Percentiles rank a stretch among this genome's conserved stretches.
Conservation (phyloP, 2,329 filamentous ascomycete species). For the Lecanoromycetidae sp. region DNA sequence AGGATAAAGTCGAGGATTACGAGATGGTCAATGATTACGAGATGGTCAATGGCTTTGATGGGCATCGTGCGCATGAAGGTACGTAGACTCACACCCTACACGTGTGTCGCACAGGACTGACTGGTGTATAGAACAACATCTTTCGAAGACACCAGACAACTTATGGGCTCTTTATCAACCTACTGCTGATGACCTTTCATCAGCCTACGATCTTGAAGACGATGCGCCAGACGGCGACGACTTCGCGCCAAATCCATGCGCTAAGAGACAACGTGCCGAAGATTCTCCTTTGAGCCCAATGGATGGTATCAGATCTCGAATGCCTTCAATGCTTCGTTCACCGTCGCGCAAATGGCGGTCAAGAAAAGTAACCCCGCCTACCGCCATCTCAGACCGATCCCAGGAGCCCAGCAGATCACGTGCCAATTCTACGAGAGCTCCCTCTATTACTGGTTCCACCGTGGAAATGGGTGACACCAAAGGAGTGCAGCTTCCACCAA, state of each 20-base stretch:
- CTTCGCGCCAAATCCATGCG: constrained; percentile 24
- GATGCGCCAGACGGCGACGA: constrained; percentile 57
- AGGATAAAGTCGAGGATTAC: constrained; percentile 56
- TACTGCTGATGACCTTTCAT: constrained; percentile 25
- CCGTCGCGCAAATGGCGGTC: constrained; percentile 44
- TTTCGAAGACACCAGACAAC: constrained; percentile 33
- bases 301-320: constrained; percentile 50
- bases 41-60: constrained; percentile 35
- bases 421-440: constrained; percentile 60
- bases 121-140: constrained; percentile 2
- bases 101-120: constrained; percentile 26
- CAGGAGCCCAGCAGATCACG: constrained; percentile 39
- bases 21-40: constrained; percentile 38
- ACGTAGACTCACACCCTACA: constrained; percentile 60
- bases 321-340: constrained; percentile 42
- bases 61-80: constrained; percentile 22
- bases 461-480: constrained; percentile 36
- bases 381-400: constrained; percentile 10
- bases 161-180: constrained; percentile 5
- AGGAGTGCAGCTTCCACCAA: constrained; percentile 46
- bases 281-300: constrained; percentile 51
- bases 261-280: constrained; percentile 45
- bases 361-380: constrained; percentile 28
- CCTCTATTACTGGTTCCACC: constrained; percentile 57
- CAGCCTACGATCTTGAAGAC: constrained; percentile 51